Percentiles rank a stretch among this genome's conserved stretches.
These are phyloP conservation scores for Conidiobolus incongruus DNA, from an alignment of 371 early-diverging fungal genomes.

Conservation along the genomic window DNA sequence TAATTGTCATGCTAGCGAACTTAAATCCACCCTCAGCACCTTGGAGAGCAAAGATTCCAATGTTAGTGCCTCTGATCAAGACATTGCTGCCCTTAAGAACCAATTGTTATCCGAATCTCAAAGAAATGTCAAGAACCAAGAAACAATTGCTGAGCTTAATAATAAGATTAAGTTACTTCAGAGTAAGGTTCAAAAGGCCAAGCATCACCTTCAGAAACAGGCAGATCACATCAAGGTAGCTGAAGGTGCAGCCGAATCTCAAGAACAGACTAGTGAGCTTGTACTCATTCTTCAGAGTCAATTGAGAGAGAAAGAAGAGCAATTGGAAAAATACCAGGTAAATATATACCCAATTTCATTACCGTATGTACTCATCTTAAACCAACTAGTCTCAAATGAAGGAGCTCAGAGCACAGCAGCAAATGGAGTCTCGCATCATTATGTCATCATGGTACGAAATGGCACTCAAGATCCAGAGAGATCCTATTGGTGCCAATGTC, in stretches of 20 bases:
- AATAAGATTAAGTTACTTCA: slow-evolving; percentile 18
- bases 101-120: slow-evolving; percentile 27
- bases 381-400: slow-evolving; percentile 31
- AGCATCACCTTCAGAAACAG: slow-evolving; percentile 21
- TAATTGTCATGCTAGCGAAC: slow-evolving; percentile 11
- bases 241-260: not conserved
- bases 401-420: slow-evolving; percentile 25
- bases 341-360: slow-evolving; percentile 7
- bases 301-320: slow-evolving; percentile 30
- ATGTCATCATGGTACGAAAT: slow-evolving; percentile 54
- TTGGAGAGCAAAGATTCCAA: slow-evolving; percentile 22
- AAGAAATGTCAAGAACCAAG: slow-evolving; percentile 24
- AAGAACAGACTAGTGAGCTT: slow-evolving; percentile 25
- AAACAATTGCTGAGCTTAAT: slow-evolving; percentile 27
- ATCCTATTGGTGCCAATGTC: slow-evolving; percentile 18
- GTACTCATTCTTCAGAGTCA: slow-evolving; percentile 38
- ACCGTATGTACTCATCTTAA: slow-evolving; percentile 6
- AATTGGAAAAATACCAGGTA: slow-evolving; percentile 41
- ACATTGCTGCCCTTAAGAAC: slow-evolving; percentile 17
- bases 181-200: slow-evolving; percentile 38
- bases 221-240: slow-evolving; percentile 7
- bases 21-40: slow-evolving; percentile 40
- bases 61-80: slow-evolving; percentile 27
- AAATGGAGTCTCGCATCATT: slow-evolving; percentile 46
- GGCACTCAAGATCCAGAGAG: slow-evolving; percentile 26